Evolutionary conservation across 805 yeast genomes (phyloP).

Genomic region (Lipomyces sp.): DNA sequence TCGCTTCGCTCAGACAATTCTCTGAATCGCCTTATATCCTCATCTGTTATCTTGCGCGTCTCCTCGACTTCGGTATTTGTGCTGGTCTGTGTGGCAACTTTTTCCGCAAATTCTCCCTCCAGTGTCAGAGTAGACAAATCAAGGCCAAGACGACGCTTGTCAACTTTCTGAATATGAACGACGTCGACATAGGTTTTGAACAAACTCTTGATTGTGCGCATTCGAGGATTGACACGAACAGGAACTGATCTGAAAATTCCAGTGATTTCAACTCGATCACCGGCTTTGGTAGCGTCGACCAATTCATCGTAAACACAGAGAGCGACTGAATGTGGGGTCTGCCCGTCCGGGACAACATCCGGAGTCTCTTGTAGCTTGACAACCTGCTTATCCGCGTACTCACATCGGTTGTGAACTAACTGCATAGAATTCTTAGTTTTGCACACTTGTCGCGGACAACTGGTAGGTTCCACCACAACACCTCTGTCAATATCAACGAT

Average conservation of each 20-base stretch:
- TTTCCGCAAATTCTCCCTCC: conserved; percentile 57
- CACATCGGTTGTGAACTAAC: conserved; percentile 86
- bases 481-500: conserved; percentile 95
- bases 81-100: conserved; percentile 45
- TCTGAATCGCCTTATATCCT: conserved; percentile 68
- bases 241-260: conserved; percentile 95
- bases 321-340: conserved; percentile 95
- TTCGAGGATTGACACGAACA: conserved; percentile 82
- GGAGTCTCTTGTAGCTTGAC: conserved; percentile 94
- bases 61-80: conserved; percentile 70
- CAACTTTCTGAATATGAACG: conserved; percentile 87
- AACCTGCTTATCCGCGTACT: conserved; percentile 94
- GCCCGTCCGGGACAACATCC: conserved; percentile 96
- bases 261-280: conserved; percentile 93
- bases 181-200: conserved; percentile 94
- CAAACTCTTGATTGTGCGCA: conserved; percentile 78
- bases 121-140: conserved; percentile 66
- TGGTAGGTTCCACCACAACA: conserved; percentile 86
- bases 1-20: conserved; percentile 71
- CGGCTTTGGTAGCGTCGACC: conserved; percentile 93
- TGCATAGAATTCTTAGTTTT: conserved; percentile 85
- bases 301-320: conserved; percentile 93
- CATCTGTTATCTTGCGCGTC: conserved; percentile 66
- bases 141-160: conserved; percentile 76
- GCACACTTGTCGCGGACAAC: conserved; percentile 90